These are phyloP conservation scores for Rhizopogon salebrosus DNA, from an alignment of 768 basidiomycete species.

Conservation along the genomic window DNA sequence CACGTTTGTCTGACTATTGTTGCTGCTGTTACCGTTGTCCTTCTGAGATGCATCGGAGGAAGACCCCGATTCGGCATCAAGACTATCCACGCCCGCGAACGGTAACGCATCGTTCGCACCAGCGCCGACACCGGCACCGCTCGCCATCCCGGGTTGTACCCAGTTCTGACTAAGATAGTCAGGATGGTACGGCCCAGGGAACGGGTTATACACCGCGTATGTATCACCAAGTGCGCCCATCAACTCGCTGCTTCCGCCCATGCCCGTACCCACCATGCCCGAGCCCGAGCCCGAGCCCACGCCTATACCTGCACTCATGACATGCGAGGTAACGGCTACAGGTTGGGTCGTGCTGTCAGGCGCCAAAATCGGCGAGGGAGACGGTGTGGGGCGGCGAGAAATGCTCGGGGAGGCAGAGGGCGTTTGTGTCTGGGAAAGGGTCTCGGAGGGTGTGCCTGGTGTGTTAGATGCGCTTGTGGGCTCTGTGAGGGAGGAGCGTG, in stretches of 20 bases:
- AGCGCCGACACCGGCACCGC: neutral
- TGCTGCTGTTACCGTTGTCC: conserved; percentile 12
- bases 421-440: conserved; percentile 48
- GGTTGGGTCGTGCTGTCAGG: conserved; percentile 66
- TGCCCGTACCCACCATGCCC: neutral
- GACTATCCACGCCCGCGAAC: conserved; percentile 42
- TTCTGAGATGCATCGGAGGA: neutral
- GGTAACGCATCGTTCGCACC: conserved; percentile 45
- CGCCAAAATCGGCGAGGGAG: conserved; percentile 58
- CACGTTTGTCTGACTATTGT: conserved; percentile 19
- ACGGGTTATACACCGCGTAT: conserved; percentile 38
- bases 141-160: conserved; percentile 20
- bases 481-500: conserved; percentile 16
- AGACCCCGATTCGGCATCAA: conserved; percentile 36
- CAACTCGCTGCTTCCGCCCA: conserved; percentile 42
- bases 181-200: conserved; percentile 72
- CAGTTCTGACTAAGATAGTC: conserved; percentile 59
- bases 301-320: conserved; percentile 11
- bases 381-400: conserved; percentile 69
- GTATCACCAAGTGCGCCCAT: conserved; percentile 40
- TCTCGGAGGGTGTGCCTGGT: conserved; percentile 64
- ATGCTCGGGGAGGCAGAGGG: conserved; percentile 73
- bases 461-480: conserved; percentile 51
- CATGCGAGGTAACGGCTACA: conserved; percentile 26
- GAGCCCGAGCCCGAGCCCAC: conserved; percentile 3